These are phyloP conservation scores for Corinectria fuckeliana DNA, from an alignment of 2,329 filamentous ascomycete species.

Conservation along the genomic window DNA sequence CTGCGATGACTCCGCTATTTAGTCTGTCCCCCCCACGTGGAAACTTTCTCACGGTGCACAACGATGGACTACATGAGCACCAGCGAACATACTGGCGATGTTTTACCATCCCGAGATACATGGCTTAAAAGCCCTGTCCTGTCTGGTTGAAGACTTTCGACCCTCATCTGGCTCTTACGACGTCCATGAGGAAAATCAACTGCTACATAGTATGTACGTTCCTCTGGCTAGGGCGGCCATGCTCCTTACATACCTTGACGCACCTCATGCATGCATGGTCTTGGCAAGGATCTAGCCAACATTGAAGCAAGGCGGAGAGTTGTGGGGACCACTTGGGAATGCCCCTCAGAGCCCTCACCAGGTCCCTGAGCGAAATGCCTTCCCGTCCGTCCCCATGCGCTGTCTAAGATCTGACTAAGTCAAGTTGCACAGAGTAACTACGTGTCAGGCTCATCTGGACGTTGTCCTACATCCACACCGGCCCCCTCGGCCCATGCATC, in stretches of 20 bases:
- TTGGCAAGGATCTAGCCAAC: conserved; percentile 11
- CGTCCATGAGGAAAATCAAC: not conserved
- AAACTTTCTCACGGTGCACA: not conserved
- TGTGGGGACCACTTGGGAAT: conserved; percentile 5
- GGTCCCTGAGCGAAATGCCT: not conserved
- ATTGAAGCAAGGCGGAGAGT: conserved; percentile 8
- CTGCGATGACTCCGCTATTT: not conserved
- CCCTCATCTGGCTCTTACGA: not conserved
- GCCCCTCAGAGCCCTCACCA: not conserved
- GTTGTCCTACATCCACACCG: not conserved
- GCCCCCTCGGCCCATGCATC: not conserved
- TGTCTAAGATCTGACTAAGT: not conserved
- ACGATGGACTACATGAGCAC: not conserved
- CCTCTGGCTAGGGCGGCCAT: not conserved
- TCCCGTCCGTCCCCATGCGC: not conserved
- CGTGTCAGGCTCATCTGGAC: not conserved
- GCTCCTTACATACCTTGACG: conserved; percentile 13
- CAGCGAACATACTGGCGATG: too few relatives aligned
- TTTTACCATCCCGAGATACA: not conserved
- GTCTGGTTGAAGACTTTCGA: not conserved
- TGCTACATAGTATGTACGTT: not conserved
- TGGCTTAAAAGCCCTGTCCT: not conserved
- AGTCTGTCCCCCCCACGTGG: not conserved
- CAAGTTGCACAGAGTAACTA: not conserved
- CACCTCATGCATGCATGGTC: conserved; percentile 22